Evolutionary conservation across 192 early-diverging fungal genomes (phyloP), one percentile per base, ranked within the genome.

Genomic region (Martensiomyces pterosporus): DNA sequence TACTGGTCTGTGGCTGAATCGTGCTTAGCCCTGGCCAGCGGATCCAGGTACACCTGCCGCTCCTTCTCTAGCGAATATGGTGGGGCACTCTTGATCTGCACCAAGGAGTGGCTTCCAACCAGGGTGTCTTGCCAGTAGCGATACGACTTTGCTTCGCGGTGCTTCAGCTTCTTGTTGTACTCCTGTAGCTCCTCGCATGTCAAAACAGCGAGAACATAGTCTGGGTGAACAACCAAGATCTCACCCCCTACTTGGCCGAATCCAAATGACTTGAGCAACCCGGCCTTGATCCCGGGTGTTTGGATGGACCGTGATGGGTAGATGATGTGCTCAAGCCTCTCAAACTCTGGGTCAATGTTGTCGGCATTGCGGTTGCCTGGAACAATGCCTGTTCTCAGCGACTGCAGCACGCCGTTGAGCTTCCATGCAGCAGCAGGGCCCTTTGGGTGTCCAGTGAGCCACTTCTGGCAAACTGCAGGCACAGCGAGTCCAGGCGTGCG

Each of bases 161-260:
- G 39, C 18, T 77, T 61, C 21, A 85, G 67, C 57, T 80, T 82
- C 41, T 17, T 47, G 47, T 74, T 59, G 80, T 96, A 96, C n/a
- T 56, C 66, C 17, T 82, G 74, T 49, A 89, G 92, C 48, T 81
- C 80, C 29, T 74, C 52, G 37, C 83, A 75, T 49, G 82, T 77
- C 7, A 96, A 59, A 27, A 82, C 79, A 26, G 77, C 88, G 19
- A 91, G 67, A 29, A 93, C 69, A 60, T 89, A 91, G 63, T 94
- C 88, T 10, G 93, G 85, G 75, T 92, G 89, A 26, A 96, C 71
- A 27, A 96, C 61, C 4, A 96, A 80, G 3, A 87, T 61, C 57
- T 96, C 93, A 52, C 81, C 91, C 45, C 93, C 93, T 40, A 88
- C 93, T 70, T 96, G 93, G 42, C 93, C 91, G 75, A 93, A 96